phyloP scores from a whole-genome alignment of 306 rosid genomes.

The Rosa persica region DNA sequence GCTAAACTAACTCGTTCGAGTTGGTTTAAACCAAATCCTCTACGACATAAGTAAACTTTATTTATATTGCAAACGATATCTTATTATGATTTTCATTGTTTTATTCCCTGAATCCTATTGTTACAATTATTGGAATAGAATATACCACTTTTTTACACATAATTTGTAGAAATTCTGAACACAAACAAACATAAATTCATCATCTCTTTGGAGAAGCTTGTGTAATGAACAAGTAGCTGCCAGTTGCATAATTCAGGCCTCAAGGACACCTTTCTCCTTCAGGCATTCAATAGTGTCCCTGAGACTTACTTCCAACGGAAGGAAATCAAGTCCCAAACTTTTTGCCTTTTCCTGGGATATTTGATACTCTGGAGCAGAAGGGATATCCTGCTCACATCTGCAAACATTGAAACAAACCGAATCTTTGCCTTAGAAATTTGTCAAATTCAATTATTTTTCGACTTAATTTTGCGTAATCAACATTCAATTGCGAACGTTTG shows the following conservation, averaged over 20 bases:
- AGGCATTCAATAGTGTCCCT: conserved; percentile 25
- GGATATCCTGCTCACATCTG: conserved; percentile 17
- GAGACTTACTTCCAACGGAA: conserved; percentile 22
- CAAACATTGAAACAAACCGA: background rate
- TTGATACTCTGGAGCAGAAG: background rate
- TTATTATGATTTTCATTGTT: background rate
- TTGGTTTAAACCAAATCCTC: background rate
- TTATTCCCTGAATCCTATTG: too few relatives aligned
- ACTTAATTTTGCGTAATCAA: background rate
- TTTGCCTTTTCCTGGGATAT: conserved; percentile 18
- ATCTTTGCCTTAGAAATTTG: background rate
- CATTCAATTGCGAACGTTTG: background rate
- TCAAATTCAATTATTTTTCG: background rate
- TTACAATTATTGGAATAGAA: background rate
- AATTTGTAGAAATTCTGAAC: background rate
- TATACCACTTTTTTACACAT: background rate
- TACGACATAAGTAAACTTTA: background rate
- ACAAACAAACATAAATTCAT: background rate
- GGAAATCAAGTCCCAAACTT: conserved; percentile 18
- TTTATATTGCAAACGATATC: background rate
- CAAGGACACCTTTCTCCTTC: conserved; percentile 17
- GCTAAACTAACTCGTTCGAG: too few relatives aligned
- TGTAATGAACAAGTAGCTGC: background rate
- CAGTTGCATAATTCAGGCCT: background rate
- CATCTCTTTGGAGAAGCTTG: background rate